Conservation (phyloP, 345 rosid species). For the Clarkia xantiana region DNA sequence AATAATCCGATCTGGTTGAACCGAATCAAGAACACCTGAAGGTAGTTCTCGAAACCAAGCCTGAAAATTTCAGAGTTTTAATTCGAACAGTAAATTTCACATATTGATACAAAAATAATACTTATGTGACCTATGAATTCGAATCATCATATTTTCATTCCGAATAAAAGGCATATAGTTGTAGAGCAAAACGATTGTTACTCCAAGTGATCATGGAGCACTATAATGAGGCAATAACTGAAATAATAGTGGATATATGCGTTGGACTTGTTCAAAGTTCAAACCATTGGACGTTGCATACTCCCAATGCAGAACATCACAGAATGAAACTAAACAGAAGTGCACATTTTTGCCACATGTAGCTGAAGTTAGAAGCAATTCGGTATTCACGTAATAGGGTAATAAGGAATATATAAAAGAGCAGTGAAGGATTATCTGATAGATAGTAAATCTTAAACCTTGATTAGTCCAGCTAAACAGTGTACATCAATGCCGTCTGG, state of each 20-base stretch:
- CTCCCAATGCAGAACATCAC: too few species aligned
- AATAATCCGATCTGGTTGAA: constrained; percentile 35
- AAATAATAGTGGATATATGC: too few species aligned
- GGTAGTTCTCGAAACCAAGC: constrained; percentile 51
- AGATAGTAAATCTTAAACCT: constrained; percentile 15
- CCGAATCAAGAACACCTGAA: constrained; percentile 29
- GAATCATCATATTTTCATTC: too few species aligned
- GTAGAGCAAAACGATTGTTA: too few species aligned
- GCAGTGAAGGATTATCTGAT: background rate
- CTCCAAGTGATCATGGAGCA: too few species aligned
- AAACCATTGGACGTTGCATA: too few species aligned
- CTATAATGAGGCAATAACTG: too few species aligned
- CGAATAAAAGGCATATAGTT: too few species aligned
- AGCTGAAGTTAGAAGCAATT: too few species aligned
- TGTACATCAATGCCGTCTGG: constrained; percentile 32
- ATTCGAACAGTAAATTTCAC: background rate
- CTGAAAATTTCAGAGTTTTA: constrained; percentile 8
- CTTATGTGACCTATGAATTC: background rate
- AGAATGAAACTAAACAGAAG: too few species aligned
- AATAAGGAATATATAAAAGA: background rate
- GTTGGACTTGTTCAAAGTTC: too few species aligned
- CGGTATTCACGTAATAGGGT: background rate
- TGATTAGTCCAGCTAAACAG: constrained; percentile 37
- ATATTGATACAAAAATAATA: background rate
- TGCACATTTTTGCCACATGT: too few species aligned